phyloP scores from a whole-genome alignment of 441 rosid genomes.

The Erysimum pusillum region DNA sequence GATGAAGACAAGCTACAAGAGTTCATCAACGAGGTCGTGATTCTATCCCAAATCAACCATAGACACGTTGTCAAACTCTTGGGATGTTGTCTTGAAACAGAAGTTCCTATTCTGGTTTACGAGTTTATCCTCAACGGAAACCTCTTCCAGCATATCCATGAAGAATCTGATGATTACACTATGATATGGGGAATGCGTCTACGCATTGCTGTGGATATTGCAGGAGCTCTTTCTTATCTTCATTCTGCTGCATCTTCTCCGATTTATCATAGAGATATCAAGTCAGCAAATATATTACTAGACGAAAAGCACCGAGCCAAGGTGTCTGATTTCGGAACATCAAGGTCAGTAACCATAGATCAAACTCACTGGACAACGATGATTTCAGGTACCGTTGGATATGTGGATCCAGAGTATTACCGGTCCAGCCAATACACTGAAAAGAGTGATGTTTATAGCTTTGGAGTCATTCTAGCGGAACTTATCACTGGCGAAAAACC shows the following conservation, averaged over 20 bases:
- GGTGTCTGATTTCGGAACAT: slow-evolving; percentile 78
- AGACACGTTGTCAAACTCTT: no score
- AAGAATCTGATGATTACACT: slow-evolving; percentile 50
- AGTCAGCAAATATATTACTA: slow-evolving; percentile 73
- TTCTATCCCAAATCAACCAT: slow-evolving; percentile 60
- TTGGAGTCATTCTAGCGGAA: slow-evolving; percentile 72
- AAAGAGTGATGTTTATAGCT: slow-evolving; percentile 83
- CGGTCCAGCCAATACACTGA: slow-evolving; percentile 63
- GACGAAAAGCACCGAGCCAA: slow-evolving; percentile 66
- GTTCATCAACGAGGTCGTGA: slow-evolving; percentile 77
- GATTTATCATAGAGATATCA: slow-evolving; percentile 78
- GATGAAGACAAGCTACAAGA: slow-evolving; percentile 65
- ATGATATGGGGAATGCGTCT: slow-evolving; percentile 66
- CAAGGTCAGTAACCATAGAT: slow-evolving; percentile 69
- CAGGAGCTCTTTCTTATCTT: slow-evolving; percentile 75
- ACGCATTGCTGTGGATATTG: slow-evolving; percentile 65
- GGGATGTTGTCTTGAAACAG: no score
- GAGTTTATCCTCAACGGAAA: slow-evolving; percentile 57
- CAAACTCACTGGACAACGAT: slow-evolving; percentile 67
- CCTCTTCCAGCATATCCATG: slow-evolving; percentile 66
- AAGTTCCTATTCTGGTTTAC: no score
- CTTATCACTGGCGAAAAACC: slow-evolving; percentile 73
- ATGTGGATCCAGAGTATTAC: slow-evolving; percentile 80
- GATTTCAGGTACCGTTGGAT: slow-evolving; percentile 79
- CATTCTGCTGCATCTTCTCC: slow-evolving; percentile 70